Evolutionary conservation across 371 early-diverging fungal genomes (phyloP).

Genomic region (Mortierella sp.): DNA sequence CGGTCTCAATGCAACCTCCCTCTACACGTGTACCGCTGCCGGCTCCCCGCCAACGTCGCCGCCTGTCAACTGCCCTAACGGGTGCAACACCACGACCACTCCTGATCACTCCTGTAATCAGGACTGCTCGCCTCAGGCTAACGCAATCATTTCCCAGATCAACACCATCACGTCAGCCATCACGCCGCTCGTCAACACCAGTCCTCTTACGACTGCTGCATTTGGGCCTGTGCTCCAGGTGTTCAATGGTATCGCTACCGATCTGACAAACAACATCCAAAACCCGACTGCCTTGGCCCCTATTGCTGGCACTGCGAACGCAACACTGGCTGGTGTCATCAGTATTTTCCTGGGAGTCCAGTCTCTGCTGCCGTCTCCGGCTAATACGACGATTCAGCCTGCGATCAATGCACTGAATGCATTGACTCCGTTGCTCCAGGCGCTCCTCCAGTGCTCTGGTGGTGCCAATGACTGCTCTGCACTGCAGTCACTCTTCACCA

Average conservation of each 20-base stretch:
- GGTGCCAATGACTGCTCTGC: background rate
- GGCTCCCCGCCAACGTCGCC: constrained; percentile 3
- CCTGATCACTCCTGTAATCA: constrained; percentile 9
- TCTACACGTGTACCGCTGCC: constrained; percentile 8
- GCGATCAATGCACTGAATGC: no score
- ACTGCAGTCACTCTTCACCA: background rate
- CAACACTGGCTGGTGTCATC: background rate
- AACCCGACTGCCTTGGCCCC: background rate
- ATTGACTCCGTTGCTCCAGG: background rate
- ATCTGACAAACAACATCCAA: background rate
- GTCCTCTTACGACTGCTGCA: background rate
- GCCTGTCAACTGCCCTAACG: background rate
- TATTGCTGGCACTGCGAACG: background rate
- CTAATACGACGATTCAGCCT: background rate
- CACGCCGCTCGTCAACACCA: background rate
- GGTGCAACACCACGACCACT: background rate
- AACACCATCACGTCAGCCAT: background rate
- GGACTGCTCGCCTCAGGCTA: background rate
- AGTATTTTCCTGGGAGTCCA: background rate
- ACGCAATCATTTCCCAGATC: background rate
- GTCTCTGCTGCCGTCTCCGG: background rate
- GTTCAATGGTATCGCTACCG: background rate
- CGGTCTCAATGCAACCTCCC: background rate
- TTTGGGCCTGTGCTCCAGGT: constrained; percentile 1
- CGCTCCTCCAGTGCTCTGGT: background rate